phyloP scores from a whole-genome alignment of 2,329 filamentous ascomycete species.

The Plectosphaerella plurivora region DNA sequence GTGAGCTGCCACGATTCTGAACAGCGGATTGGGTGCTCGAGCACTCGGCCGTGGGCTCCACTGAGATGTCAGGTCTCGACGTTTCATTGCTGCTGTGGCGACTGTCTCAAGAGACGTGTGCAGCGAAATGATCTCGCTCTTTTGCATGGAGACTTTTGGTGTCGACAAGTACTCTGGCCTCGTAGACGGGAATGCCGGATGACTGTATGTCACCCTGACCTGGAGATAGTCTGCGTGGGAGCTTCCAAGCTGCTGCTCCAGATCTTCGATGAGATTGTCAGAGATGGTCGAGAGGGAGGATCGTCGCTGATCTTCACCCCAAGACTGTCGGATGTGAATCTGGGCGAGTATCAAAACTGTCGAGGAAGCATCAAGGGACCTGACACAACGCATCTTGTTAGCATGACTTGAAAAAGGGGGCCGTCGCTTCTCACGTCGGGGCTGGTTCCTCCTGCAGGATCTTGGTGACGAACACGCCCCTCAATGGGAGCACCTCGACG shows the following conservation, averaged over 20 bases:
- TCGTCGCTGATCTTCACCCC: not conserved
- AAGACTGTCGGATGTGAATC: slow-evolving; percentile 25
- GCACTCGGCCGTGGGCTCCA: slow-evolving; percentile 42
- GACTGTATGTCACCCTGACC: slow-evolving; percentile 48
- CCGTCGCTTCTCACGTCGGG: slow-evolving; percentile 30
- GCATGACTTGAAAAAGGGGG: not conserved
- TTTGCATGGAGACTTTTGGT: not conserved
- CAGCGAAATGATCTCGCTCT: slow-evolving; percentile 29
- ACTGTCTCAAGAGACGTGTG: slow-evolving; percentile 49
- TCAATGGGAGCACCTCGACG: slow-evolving; percentile 38
- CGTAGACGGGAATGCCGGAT: slow-evolving; percentile 47
- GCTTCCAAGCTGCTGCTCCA: slow-evolving; percentile 52
- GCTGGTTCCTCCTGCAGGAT: slow-evolving; percentile 39
- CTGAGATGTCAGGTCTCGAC: slow-evolving; percentile 40
- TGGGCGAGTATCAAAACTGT: slow-evolving; percentile 45
- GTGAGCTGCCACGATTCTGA: slow-evolving; percentile 36
- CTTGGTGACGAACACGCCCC: slow-evolving; percentile 36
- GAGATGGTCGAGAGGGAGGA: slow-evolving; percentile 22
- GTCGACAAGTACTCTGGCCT: slow-evolving; percentile 12
- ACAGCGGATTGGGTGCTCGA: slow-evolving; percentile 31
- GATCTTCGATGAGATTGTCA: slow-evolving; percentile 53
- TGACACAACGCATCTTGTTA: slow-evolving; percentile 13
- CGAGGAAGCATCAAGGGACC: slow-evolving; percentile 37
- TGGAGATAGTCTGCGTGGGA: slow-evolving; percentile 43
- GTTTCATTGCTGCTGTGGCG: slow-evolving; percentile 44